A percentile compares a stretch with the other conserved stretches of the same genome.
Conservation (phyloP, 768 basidiomycete species). For the Leccinum barrowsii region DNA sequence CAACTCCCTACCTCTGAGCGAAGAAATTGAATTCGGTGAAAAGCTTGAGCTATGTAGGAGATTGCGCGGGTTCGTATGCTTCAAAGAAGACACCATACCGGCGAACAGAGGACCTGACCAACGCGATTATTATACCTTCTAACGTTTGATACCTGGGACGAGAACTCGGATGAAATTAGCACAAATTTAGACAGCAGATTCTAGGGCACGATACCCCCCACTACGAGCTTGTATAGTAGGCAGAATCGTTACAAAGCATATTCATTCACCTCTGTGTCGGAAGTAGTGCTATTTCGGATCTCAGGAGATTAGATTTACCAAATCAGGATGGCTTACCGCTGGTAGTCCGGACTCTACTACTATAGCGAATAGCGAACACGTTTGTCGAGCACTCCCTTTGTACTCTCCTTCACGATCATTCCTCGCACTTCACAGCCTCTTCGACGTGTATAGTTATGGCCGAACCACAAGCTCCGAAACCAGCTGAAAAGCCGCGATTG, state of each 20-base stretch:
- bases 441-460: constrained; percentile 44
- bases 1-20: constrained; percentile 20
- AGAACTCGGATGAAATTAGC: constrained; percentile 9
- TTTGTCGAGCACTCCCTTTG: constrained; percentile 1
- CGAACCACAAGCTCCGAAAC: constrained; percentile 46
- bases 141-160: constrained; percentile 18
- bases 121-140: constrained; percentile 12
- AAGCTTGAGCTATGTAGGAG: constrained; percentile 34
- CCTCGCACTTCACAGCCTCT: constrained; percentile 1
- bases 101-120: constrained; percentile 8
- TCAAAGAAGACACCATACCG: constrained; percentile 33
- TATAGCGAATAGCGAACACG: constrained; percentile 3
- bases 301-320: constrained; percentile 14
- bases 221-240: constrained; percentile 27
- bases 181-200: constrained; percentile 18
- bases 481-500: constrained; percentile 50
- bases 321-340: constrained; percentile 18
- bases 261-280: background rate
- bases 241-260: constrained; percentile 14
- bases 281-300: background rate
- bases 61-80: constrained; percentile 54
- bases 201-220: constrained; percentile 23
- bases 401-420: constrained; percentile 5
- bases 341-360: background rate
- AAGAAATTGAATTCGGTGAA: constrained; percentile 18